A percentile compares a stretch with the other conserved stretches of the same genome.
Evolutionary conservation across 1,284 basidiomycete species (phyloP).

Genomic region (Microbotryum saponariae): DNA sequence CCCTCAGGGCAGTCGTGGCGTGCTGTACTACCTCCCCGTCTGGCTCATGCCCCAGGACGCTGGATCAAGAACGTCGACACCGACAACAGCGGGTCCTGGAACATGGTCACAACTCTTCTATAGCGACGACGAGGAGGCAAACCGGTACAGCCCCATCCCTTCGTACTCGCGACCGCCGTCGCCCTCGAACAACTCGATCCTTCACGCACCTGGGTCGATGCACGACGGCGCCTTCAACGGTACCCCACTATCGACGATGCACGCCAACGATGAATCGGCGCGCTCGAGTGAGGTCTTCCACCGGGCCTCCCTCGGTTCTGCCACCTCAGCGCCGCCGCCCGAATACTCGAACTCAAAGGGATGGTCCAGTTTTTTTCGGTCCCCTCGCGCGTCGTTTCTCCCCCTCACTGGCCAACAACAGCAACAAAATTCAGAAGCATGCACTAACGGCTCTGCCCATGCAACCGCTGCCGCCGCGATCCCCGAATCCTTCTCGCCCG

Average conservation of each 20-base stretch:
- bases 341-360: too few relatives aligned
- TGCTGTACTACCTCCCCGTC: conserved; percentile 31
- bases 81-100: neutral
- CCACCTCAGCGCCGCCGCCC: too few relatives aligned
- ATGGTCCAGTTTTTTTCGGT: too few relatives aligned
- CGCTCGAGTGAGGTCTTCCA: too few relatives aligned
- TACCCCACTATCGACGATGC: conserved; percentile 4
- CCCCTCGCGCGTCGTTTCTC: too few relatives aligned
- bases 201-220: conserved; percentile 24
- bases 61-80: conserved; percentile 1
- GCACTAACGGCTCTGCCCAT: too few relatives aligned
- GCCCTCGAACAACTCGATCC: conserved; percentile 31
- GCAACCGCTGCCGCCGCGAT: too few relatives aligned
- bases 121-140: conserved; percentile 3
- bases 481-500: too few relatives aligned
- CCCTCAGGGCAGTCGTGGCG: conserved; percentile 11
- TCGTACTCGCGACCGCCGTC: conserved; percentile 27
- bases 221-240: conserved; percentile 33
- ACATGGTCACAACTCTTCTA: conserved; percentile 28
- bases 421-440: too few relatives aligned
- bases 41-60: conserved; percentile 24
- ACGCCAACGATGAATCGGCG: too few relatives aligned
- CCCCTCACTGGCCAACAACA: too few relatives aligned
- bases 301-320: too few relatives aligned
- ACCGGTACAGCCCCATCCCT: conserved; percentile 28